phyloP scores from a whole-genome alignment of 495 filamentous ascomycete genomes.

The Parathielavia appendiculata region DNA sequence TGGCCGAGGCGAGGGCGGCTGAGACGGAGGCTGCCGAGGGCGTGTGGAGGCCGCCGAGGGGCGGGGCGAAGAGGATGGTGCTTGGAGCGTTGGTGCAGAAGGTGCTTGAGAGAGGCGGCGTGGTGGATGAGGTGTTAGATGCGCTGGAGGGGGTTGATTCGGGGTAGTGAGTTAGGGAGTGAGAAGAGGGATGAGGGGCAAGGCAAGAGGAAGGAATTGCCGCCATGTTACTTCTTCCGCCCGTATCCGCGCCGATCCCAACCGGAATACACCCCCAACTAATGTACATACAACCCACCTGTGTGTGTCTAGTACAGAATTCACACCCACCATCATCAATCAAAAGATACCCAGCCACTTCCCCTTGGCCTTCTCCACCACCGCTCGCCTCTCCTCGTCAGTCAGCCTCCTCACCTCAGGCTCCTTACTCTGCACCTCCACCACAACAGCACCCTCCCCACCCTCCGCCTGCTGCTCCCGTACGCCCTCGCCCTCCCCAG shows the following conservation, averaged over 20 bases:
- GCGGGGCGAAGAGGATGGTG: constrained; percentile 65
- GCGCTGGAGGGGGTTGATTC: constrained; percentile 62
- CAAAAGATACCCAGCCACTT: constrained; percentile 43
- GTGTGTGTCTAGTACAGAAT: constrained; percentile 6
- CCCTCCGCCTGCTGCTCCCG: too few species aligned
- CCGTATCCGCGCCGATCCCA: neutral
- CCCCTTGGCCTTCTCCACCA: constrained; percentile 29
- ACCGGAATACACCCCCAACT: neutral
- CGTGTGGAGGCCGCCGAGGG: constrained; percentile 73
- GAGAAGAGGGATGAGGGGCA: neutral
- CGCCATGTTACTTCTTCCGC: neutral
- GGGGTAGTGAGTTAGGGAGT: constrained; percentile 24
- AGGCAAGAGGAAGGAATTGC: neutral
- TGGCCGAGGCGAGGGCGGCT: constrained; percentile 38
- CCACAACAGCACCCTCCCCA: neutral
- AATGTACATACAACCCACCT: constrained; percentile 1
- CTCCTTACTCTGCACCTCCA: neutral
- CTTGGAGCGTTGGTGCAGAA: constrained; percentile 63
- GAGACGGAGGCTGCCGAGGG: constrained; percentile 58
- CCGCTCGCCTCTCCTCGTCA: constrained; percentile 15
- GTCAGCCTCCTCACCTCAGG: constrained; percentile 4
- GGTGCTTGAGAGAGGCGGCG: constrained; percentile 63
- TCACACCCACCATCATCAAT: constrained; percentile 17
- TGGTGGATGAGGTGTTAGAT: constrained; percentile 77
- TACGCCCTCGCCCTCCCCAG: neutral